phyloP scores from a whole-genome alignment of 2,329 filamentous ascomycete species.

The Sclerotinia spermophila region DNA sequence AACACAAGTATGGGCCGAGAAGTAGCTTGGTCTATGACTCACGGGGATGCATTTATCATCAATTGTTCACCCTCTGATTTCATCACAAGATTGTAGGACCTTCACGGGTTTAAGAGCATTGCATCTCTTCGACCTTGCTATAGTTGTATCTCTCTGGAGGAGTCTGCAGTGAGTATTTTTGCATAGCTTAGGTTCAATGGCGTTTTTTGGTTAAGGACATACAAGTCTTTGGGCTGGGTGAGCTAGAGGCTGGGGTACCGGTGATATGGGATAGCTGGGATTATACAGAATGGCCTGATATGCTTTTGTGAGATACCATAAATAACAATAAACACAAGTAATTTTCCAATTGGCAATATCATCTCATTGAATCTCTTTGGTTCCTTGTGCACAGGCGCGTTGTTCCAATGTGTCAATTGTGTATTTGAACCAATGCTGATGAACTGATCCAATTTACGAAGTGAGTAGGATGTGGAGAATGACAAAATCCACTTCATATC shows the following conservation, averaged over 20 bases:
- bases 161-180: neutral
- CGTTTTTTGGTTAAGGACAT: constrained; percentile 9
- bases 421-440: neutral
- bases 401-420: neutral
- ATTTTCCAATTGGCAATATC: neutral
- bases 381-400: neutral
- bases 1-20: neutral
- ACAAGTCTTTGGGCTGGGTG: constrained; percentile 4
- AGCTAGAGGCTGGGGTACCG: neutral
- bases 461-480: neutral
- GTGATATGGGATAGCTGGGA: neutral
- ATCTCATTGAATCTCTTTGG: neutral
- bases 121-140: neutral
- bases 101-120: constrained; percentile 1
- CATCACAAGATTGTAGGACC: neutral
- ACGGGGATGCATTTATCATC: neutral
- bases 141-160: neutral
- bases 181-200: constrained; percentile 11
- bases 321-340: constrained; percentile 6
- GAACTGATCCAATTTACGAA: neutral
- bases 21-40: neutral
- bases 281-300: constrained; percentile 13
- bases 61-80: neutral
- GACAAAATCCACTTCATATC: neutral
- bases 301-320: constrained; percentile 15